phyloP scores from a whole-genome alignment of 2,329 filamentous ascomycete genomes.

The Akanthomyces dipterigenus region DNA sequence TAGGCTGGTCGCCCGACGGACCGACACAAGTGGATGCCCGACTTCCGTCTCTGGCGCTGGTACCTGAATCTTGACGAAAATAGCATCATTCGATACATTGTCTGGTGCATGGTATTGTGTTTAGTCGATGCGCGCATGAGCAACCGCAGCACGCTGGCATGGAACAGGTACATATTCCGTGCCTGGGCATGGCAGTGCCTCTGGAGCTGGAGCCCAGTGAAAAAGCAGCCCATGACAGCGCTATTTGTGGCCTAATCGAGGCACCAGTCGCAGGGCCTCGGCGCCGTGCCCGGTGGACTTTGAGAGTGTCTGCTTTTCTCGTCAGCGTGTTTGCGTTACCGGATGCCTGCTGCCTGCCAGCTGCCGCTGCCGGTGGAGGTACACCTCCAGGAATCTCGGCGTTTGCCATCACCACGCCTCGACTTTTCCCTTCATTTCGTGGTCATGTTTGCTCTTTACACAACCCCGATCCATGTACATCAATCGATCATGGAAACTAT shows the following conservation, averaged over 20 bases:
- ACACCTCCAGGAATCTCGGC: neutral
- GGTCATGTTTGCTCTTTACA: neutral
- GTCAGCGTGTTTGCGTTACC: neutral
- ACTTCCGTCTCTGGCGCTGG: constrained; percentile 6
- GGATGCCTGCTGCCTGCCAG: neutral
- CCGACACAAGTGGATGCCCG: constrained; percentile 10
- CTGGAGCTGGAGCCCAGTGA: neutral
- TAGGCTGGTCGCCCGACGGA: constrained; percentile 11
- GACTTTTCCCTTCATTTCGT: neutral
- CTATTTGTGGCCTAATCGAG: neutral
- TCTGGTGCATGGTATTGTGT: neutral
- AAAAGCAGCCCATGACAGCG: neutral
- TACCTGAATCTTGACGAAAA: constrained; percentile 3
- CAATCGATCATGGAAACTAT: neutral
- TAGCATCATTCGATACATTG: neutral
- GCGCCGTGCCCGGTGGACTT: neutral
- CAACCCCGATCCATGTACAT: neutral
- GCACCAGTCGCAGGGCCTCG: neutral
- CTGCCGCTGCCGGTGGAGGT: neutral
- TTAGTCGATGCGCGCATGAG: neutral
- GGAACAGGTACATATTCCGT: too few species aligned
- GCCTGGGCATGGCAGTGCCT: neutral
- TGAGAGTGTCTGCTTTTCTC: neutral
- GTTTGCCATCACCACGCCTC: neutral
- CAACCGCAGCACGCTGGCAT: neutral